phyloP scores from a whole-genome alignment of 2,329 filamentous ascomycete species.

The Ascochyta pisi region DNA sequence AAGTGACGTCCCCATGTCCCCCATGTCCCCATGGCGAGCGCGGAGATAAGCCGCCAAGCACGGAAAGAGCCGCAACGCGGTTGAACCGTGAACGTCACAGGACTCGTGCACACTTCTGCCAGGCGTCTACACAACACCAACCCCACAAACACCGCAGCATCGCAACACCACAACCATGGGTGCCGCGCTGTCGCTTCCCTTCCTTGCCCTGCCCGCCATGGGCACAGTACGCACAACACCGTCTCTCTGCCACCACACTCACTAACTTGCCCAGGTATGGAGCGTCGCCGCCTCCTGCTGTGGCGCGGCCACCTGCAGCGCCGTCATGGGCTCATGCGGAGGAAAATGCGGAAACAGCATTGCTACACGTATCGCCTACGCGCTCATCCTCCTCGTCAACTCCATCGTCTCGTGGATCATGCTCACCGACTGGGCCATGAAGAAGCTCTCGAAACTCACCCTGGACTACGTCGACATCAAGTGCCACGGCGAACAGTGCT shows the following conservation, averaged over 20 bases:
- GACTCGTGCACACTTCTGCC: conserved; percentile 14
- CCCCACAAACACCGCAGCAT: conserved; percentile 14
- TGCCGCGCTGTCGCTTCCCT: conserved; percentile 84
- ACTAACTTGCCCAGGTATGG: conserved; percentile 63
- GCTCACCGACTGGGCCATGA: conserved; percentile 98
- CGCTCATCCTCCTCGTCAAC: conserved; percentile 92
- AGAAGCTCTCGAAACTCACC: conserved; percentile 89
- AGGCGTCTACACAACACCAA: conserved; percentile 14
- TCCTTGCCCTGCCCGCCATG: conserved; percentile 85
- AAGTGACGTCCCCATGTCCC: background rate
- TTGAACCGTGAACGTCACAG: conserved; percentile 13
- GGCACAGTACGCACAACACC: conserved; percentile 71
- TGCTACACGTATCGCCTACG: conserved; percentile 95
- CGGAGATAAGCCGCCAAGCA: conserved; percentile 33
- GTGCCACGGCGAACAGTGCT: conserved; percentile 86
- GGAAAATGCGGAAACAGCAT: conserved; percentile 94
- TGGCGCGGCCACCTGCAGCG: conserved; percentile 94
- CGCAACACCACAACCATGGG: conserved; percentile 70
- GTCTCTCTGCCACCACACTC: conserved; percentile 10
- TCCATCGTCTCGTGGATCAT: conserved; percentile 98
- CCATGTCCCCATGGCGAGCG: background rate
- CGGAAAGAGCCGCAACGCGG: conserved; percentile 15
- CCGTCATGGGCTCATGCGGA: conserved; percentile 92
- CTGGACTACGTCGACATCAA: conserved; percentile 96
- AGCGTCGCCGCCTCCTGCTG: conserved; percentile 90